Evolutionary conservation across 108 stramenopile genomes (phyloP), one percentile per base, ranked within the genome.

Genomic region (Nitzschia sp.): DNA sequence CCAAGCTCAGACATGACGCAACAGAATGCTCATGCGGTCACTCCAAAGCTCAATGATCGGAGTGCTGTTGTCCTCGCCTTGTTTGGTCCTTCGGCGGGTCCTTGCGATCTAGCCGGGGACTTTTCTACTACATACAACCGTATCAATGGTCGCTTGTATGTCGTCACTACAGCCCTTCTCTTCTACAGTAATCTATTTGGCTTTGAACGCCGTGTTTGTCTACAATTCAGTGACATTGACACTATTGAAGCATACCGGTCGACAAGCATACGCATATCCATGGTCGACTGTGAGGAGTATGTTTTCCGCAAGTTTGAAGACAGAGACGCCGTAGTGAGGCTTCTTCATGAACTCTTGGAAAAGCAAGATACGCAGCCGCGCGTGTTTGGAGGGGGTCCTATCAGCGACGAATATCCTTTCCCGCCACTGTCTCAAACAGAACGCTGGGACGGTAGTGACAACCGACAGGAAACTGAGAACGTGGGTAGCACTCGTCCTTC

Each of bases 101-200:
- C 70, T 57, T 83, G 83, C 10, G 51, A 55, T 14, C 25, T 25
- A 14, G 64, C 71, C 26, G 80, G 76, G 14, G 80, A 81, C 43
- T 85, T 81, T 63, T 72, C 79, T 14, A 83, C 83, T 57, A 80
- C 82, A 10, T 83, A 83, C 60, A 69, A 80, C 41, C 75, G 86
- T 9, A 79, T 86, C 29, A 64, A 71, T 11, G 90, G 90, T 8
- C 65, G 85, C 22, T 53, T 91, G 29, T 91, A 86, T 59, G 83
- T 77, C 10, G 72, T 85, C 38, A 78, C 77, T 8, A 56, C 67
- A 34, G 83, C 77, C 37, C 21, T 91, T 22, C 73, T 86, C 22
- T 91, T 85, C 63, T 86, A 84, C 52, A 78, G 77, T 53, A 88
- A 88, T 63, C 55, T 86, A 8, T 81, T 91, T 67, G 90, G 90